phyloP scores from a whole-genome alignment of 148 eudicot genomes.

The Oxyria digyna region DNA sequence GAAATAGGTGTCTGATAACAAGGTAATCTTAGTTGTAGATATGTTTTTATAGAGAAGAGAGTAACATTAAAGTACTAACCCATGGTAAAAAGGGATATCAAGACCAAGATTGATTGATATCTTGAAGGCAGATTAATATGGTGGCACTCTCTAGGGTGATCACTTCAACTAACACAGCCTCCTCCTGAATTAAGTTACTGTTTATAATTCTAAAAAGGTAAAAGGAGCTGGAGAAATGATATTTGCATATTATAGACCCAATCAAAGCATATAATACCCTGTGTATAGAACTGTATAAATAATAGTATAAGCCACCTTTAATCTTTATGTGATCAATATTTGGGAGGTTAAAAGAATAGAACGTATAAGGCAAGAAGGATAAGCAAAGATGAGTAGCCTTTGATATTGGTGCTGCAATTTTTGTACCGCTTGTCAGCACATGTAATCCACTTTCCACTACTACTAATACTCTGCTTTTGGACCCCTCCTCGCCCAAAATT shows the following conservation, averaged over 20 bases:
- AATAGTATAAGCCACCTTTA: background rate
- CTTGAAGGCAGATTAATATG: background rate
- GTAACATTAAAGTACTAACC: background rate
- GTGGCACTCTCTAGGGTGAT: background rate
- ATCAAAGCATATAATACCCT: background rate
- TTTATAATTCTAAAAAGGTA: background rate
- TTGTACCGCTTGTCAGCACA: conserved; percentile 62
- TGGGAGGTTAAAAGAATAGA: background rate
- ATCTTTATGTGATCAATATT: background rate
- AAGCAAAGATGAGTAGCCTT: conserved; percentile 49
- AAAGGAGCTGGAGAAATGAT: background rate
- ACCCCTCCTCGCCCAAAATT: conserved; percentile 11
- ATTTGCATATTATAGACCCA: background rate
- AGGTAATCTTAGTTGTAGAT: background rate
- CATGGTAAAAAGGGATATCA: background rate
- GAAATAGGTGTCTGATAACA: too few species aligned
- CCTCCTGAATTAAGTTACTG: background rate
- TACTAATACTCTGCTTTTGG: conserved; percentile 32
- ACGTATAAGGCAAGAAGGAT: background rate
- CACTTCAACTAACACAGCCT: background rate
- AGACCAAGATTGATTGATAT: conserved; percentile 1
- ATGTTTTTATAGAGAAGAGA: background rate
- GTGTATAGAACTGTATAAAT: background rate
- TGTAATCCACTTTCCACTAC: conserved; percentile 73
- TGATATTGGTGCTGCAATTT: conserved; percentile 34